These are phyloP conservation scores for Melampsora americana DNA, from an alignment of 1,284 basidiomycete species.

Conservation along the genomic window DNA sequence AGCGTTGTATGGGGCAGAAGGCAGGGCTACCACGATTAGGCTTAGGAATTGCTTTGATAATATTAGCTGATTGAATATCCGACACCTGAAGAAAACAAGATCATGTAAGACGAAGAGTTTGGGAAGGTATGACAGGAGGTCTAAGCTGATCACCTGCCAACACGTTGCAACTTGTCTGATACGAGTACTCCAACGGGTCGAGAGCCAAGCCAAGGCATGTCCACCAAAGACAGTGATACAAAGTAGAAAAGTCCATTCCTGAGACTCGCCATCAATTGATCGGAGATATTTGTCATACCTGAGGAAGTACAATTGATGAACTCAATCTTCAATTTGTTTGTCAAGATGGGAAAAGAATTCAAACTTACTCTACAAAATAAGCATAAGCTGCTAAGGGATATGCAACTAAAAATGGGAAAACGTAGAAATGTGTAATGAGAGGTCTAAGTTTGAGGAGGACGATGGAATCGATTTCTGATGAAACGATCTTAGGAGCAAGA, in stretches of 20 bases:
- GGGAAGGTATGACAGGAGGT: background rate
- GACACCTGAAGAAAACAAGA: constrained; percentile 59
- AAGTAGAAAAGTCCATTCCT: constrained; percentile 74
- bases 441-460: constrained; percentile 33
- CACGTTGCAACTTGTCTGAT: constrained; percentile 65
- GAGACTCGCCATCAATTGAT: constrained; percentile 49
- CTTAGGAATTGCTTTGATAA: constrained; percentile 78
- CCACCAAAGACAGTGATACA: constrained; percentile 77
- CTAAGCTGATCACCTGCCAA: constrained; percentile 6
- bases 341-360: constrained; percentile 53
- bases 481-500: constrained; percentile 22
- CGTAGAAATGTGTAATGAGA: constrained; percentile 52
- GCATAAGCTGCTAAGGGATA: constrained; percentile 66
- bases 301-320: constrained; percentile 47
- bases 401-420: constrained; percentile 53
- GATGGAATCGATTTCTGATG: constrained; percentile 33
- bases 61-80: constrained; percentile 69
- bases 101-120: background rate
- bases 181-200: constrained; percentile 83
- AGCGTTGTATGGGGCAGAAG: constrained; percentile 49
- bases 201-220: constrained; percentile 87
- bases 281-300: constrained; percentile 47
- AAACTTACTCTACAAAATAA: constrained; percentile 83
- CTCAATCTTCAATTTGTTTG: background rate
- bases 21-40: constrained; percentile 81